Base-by-base conservation (phyloP, 2,329 filamentous ascomycete species). In the Sporothrix schenckii region DNA sequence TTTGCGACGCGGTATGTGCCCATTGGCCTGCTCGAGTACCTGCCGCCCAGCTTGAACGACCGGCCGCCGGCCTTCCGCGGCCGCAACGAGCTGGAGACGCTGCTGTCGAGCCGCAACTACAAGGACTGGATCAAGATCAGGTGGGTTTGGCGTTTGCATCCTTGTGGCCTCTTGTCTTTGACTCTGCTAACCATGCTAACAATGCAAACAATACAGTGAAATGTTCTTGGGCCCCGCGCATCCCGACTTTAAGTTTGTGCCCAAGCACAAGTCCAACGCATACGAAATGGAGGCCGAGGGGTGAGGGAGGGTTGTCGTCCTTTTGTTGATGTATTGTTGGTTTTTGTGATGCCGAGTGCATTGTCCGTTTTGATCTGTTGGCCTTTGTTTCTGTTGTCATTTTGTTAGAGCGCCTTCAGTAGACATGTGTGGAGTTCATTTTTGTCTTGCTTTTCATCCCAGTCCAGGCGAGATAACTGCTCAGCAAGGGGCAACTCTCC, bases 91-190 rank as follows among this genome's bases (percentile, higher is more conserved):
- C 80, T 99, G 77, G 95, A 99, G 86, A 97, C 92, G n/a, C 82
- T 99, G 74, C 85, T 99, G 81, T 90, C 90, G 16, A 97, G 93
- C 80, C 88, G 88, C 73, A 93, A 98, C 80, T 97, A 97, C 82
- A 91, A 91, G 82, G 95, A 99, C 80, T 99, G 95, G 95, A 93
- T 99, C 79, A 98, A 97, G 84, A 96, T 99, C 77, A 96, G 90
- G 93, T 95, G 68, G 21, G 44, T 61, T 41, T 49, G 39, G 5
- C 16, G 10, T 19, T 65, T 2, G 21, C 39, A 41, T 11, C 39
- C 39, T 41, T 24, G 24, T 24, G 24, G 24, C 24, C 24, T 24
- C 24, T 24, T 24, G 2, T 30, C 27, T 5, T 30, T 30, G 27
- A 30, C 4, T 3, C 27, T 5, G 4, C 27, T 30, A 5, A 5